Base-by-base conservation (phyloP, 192 early-diverging fungal genomes). In the Entophlyctis helioformis region DNA sequence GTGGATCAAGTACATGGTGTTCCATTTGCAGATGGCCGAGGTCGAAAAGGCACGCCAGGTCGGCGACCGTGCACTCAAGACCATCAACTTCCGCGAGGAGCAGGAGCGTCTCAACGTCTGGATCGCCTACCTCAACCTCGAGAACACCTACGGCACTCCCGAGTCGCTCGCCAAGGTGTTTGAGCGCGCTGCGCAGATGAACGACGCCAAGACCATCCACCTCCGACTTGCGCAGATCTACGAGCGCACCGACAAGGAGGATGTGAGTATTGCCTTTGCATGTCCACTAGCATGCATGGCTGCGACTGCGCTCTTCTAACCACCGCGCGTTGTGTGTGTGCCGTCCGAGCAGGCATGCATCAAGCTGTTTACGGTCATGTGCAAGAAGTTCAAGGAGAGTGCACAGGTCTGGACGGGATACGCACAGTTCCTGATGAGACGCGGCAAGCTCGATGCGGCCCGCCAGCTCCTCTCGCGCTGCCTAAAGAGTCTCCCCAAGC, bases 1-100 rank as follows among this genome's bases (percentile, higher is more conserved):
- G 40, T 98, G 96, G 96, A 89, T 98, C 57, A 91, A 98, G 65
- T 98, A 90, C 59, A 98, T 98, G 92, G 91, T 92, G n/a, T 91
- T 87, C 75, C 90, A 97, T 51, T 67, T 98, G 2, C 81, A 91
- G 42, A 67, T 95, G 46, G 86, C 90, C 0, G 92, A 98, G 64
- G 78, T 96, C 26, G 79, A 71, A 26, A 92, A 91, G 53, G 93
- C 96, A 11, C 84, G 96, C 34, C 78, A 79, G 35, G 81, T 96
- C 43, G 96, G 84, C 42, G 91, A 96, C 57, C 81, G 89, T 29
- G 96, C 96, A 15, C 66, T 98, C 44, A 91, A 86, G 63, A 83
- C 80, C 18, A 97, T 98, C 48, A 74, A 66, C 46, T 89, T 80
- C 64, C 60, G 89, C 35, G 96, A 98, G 54, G 84, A 91, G 56